These are phyloP conservation scores for Teunomyces stri DNA, from an alignment of 805 yeast species.

Conservation along the genomic window DNA sequence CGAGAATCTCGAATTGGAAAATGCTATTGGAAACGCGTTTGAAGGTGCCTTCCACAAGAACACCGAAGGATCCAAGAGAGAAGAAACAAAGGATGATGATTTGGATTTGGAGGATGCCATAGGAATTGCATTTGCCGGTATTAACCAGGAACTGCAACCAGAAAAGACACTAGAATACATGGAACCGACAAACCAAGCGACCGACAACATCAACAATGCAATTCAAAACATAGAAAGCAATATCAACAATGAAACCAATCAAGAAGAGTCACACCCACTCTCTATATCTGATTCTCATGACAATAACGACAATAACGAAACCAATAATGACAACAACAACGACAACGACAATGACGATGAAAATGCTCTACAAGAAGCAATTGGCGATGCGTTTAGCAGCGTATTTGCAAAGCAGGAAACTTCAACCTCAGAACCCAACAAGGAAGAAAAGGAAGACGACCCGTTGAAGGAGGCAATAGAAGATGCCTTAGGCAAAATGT, in stretches of 20 bases:
- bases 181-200: not conserved
- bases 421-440: not conserved
- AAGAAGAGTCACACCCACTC: not conserved
- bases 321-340: slow-evolving; percentile 4
- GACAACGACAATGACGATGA: slow-evolving; percentile 2
- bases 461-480: slow-evolving; percentile 1
- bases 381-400: slow-evolving; percentile 18
- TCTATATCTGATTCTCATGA: not conserved
- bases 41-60: slow-evolving; percentile 2
- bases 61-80: not conserved
- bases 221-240: slow-evolving; percentile 6
- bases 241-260: not conserved
- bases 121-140: slow-evolving; percentile 24
- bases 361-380: slow-evolving; percentile 11
- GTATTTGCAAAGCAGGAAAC: not conserved
- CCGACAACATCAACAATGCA: slow-evolving; percentile 18
- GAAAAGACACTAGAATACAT: not conserved
- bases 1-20: slow-evolving; percentile 11
- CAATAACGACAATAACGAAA: slow-evolving; percentile 5
- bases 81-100: slow-evolving; percentile 8
- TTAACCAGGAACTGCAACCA: not conserved
- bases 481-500: not conserved
- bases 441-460: not conserved
- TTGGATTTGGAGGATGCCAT: slow-evolving; percentile 25
- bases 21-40: slow-evolving; percentile 15